A percentile compares a stretch with the other conserved stretches of the same genome.
Conservation (phyloP, 139 green algal genomes). For the Tetratostichococcus sp. region DNA sequence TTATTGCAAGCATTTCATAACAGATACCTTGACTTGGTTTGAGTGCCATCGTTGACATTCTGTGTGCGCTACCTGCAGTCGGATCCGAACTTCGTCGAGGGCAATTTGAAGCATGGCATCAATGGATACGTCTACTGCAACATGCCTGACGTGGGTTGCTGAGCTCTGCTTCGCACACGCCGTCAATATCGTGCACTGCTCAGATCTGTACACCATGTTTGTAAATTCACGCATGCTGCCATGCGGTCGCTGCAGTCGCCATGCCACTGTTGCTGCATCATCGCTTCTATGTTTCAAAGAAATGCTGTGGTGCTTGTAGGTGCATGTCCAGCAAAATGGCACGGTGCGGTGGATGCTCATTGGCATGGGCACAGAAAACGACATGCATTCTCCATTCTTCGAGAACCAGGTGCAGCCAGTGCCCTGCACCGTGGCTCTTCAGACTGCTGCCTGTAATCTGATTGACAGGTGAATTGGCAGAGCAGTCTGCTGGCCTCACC, state of each 20-base stretch:
- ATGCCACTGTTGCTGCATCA: no score
- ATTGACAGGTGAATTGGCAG: no score
- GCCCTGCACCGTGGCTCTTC: not conserved
- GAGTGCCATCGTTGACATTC: no score
- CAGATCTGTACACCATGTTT: no score
- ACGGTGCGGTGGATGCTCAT: constrained; percentile 33
- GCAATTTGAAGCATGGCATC: constrained; percentile 43
- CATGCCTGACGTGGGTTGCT: constrained; percentile 17
- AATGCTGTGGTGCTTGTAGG: constrained; percentile 40
- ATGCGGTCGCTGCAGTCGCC: no score
- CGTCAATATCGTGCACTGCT: not conserved
- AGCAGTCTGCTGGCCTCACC: not conserved
- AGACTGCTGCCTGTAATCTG: not conserved
- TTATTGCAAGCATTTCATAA: no score
- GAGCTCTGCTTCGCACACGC: not conserved
- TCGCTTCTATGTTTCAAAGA: not conserved
- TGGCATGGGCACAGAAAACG: constrained; percentile 40
- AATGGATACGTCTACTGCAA: constrained; percentile 58
- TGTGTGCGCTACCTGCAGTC: constrained; percentile 2
- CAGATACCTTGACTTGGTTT: no score
- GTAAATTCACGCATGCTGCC: no score
- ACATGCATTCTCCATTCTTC: constrained; percentile 50
- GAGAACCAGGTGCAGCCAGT: constrained; percentile 6
- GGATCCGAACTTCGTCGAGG: constrained; percentile 16
- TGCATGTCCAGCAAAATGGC: constrained; percentile 12